These are phyloP conservation scores for Nothomitra cinnamomea DNA, from an alignment of 2,329 filamentous ascomycete genomes.

Conservation along the genomic window DNA sequence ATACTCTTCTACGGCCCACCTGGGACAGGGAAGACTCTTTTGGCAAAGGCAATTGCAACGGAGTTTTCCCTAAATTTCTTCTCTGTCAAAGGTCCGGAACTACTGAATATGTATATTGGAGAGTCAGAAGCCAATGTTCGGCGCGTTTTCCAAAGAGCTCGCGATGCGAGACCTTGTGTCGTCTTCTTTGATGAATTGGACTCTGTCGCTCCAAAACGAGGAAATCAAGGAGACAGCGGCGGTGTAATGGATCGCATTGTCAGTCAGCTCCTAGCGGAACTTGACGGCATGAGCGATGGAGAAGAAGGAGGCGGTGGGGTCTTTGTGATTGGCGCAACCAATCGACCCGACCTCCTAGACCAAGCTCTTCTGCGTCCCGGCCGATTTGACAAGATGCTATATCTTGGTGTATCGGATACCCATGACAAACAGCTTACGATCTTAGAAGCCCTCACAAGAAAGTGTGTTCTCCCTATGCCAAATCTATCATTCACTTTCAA, in stretches of 20 bases:
- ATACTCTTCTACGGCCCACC: constrained; percentile 87
- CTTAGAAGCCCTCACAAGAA: constrained; percentile 81
- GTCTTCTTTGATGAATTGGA: constrained; percentile 92
- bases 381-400: constrained; percentile 96
- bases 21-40: constrained; percentile 79
- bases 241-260: constrained; percentile 98
- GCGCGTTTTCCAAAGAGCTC: constrained; percentile 70
- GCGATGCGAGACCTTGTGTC: constrained; percentile 72
- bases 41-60: constrained; percentile 84
- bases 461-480: constrained; percentile 40
- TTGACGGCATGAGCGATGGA: constrained; percentile 94
- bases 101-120: constrained; percentile 93
- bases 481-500: not conserved
- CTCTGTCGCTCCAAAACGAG: constrained; percentile 86
- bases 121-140: constrained; percentile 87
- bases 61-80: constrained; percentile 93
- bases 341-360: constrained; percentile 82
- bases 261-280: constrained; percentile 79
- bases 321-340: constrained; percentile 93
- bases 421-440: constrained; percentile 94
- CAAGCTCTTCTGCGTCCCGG: constrained; percentile 78
- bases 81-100: constrained; percentile 77
- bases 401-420: constrained; percentile 87
- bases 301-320: constrained; percentile 62
- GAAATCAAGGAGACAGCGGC: constrained; percentile 91